Evolutionary conservation across 2,329 filamentous ascomycete genomes (phyloP), one percentile per base, ranked within the genome.

Genomic region (Penicillium frequentans): DNA sequence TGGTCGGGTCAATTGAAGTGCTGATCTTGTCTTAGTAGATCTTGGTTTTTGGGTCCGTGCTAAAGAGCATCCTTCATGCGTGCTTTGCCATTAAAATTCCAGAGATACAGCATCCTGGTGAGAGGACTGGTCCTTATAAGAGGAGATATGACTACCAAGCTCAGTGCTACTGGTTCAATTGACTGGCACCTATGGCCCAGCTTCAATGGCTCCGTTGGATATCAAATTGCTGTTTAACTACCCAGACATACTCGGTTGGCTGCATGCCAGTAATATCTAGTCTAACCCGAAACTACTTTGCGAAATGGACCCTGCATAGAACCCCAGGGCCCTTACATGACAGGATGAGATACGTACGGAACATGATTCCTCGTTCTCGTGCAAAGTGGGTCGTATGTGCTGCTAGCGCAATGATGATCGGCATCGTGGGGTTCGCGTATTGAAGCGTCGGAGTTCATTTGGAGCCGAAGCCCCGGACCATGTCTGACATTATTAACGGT

Each of bases 391-490:
- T 39, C 48, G 2, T 33, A 37, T 21, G 48, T 21, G 29, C 31
- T 37, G 48, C 16, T 49, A 49, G 33, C n/a, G 23, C 33, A 35
- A 49, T 49, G 48, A 49, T 27, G 48, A 49, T 49, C 48, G 48
- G 33, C 48, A 26, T 23, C 48, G 31, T 16, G 47, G 33, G 33
- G 48, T 39, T 49, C 33, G 48, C 48, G 33, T 42, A 39, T 11
- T 19, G 48, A 23, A 39, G 10, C 10, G 48, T 49, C 48, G 48
- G 48, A 33, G 48, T 49, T 49, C 48, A 39, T 26, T 49, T 49
- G 21, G 14, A 50, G 48, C 48, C 48, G 48, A 6, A 9, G 23
- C 35, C 33, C 48, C 21, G 48, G 9, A 23, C 14, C 35, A 37
- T 3, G 7, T 19, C 35, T 37, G 19, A 14, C 19, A 42, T 42